A percentile compares a stretch with the other conserved stretches of the same genome.
Evolutionary conservation across 1,139 yeast genomes (phyloP).

Genomic region (Eremothecium gossypii): DNA sequence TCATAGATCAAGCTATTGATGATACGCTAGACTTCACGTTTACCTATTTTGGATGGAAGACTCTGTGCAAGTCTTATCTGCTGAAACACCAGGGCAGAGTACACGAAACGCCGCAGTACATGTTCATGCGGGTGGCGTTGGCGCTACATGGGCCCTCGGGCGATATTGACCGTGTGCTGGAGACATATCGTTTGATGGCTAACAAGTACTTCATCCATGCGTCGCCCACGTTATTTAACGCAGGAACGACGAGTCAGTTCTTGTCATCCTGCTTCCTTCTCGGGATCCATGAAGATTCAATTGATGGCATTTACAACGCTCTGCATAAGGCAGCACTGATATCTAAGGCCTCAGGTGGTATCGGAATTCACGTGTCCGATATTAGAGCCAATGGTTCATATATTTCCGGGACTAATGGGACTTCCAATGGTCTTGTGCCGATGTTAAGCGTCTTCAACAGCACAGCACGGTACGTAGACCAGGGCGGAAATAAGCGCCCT

Average conservation of each 20-base stretch:
- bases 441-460: constrained; percentile 85
- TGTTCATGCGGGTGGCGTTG: constrained; percentile 80
- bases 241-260: constrained; percentile 79
- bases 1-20: constrained; percentile 64
- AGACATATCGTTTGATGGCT: constrained; percentile 79
- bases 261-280: constrained; percentile 83
- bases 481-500: constrained; percentile 90
- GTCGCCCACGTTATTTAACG: constrained; percentile 81
- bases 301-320: constrained; percentile 83
- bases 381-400: constrained; percentile 77
- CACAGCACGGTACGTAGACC: constrained; percentile 87
- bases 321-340: constrained; percentile 77
- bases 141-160: constrained; percentile 63
- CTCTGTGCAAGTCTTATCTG: constrained; percentile 74
- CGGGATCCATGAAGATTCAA: constrained; percentile 82
- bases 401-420: constrained; percentile 84
- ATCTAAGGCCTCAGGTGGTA: constrained; percentile 87
- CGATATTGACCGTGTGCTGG: constrained; percentile 60
- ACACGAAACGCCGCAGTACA: constrained; percentile 84
- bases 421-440: constrained; percentile 83
- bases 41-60: constrained; percentile 79
- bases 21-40: constrained; percentile 72
- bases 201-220: constrained; percentile 78
- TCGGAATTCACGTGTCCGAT: constrained; percentile 76
- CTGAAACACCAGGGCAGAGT: constrained; percentile 54